Percentiles rank a stretch among this genome's conserved stretches.
These are phyloP conservation scores for Helicocarpus griseus DNA, from an alignment of 2,329 filamentous ascomycete genomes.

Conservation along the genomic window DNA sequence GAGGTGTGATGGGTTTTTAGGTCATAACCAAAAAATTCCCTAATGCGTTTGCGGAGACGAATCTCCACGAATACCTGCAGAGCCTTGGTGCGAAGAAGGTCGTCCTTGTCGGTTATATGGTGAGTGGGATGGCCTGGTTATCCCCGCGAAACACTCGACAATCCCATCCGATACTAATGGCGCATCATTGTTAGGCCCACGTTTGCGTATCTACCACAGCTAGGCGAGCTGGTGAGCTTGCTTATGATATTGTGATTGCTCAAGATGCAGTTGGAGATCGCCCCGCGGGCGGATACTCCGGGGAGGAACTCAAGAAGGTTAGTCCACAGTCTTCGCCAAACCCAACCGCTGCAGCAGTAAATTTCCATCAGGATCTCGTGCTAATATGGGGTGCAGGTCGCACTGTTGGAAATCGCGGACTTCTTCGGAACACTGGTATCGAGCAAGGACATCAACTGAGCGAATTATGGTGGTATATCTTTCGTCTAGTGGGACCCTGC, in stretches of 20 bases:
- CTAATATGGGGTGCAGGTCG: slow-evolving; percentile 27
- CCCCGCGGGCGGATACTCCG: slow-evolving; percentile 53
- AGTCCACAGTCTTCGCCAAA: background rate
- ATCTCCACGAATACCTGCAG: slow-evolving; percentile 47
- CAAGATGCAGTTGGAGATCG: slow-evolving; percentile 57
- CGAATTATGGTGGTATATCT: too few species aligned
- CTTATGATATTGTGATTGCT: slow-evolving; percentile 54
- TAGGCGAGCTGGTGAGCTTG: slow-evolving; percentile 49
- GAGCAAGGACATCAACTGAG: slow-evolving; percentile 33
- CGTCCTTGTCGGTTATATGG: slow-evolving; percentile 37
- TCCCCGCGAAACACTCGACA: background rate
- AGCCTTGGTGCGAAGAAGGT: slow-evolving; percentile 47
- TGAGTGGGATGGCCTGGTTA: background rate
- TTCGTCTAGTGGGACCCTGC: too few species aligned
- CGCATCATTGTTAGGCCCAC: slow-evolving; percentile 42
- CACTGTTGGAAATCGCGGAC: slow-evolving; percentile 52
- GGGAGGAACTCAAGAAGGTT: slow-evolving; percentile 42
- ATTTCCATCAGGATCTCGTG: background rate
- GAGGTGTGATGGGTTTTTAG: background rate
- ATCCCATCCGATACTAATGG: background rate
- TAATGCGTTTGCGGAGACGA: slow-evolving; percentile 51
- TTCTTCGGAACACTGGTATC: slow-evolving; percentile 53
- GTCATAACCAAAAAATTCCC: slow-evolving; percentile 48
- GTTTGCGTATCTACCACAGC: slow-evolving; percentile 56
- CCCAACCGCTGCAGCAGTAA: background rate